These are phyloP conservation scores for Lichtheimia ramosa DNA, from an alignment of 371 early-diverging fungal genomes.

Conservation along the genomic window DNA sequence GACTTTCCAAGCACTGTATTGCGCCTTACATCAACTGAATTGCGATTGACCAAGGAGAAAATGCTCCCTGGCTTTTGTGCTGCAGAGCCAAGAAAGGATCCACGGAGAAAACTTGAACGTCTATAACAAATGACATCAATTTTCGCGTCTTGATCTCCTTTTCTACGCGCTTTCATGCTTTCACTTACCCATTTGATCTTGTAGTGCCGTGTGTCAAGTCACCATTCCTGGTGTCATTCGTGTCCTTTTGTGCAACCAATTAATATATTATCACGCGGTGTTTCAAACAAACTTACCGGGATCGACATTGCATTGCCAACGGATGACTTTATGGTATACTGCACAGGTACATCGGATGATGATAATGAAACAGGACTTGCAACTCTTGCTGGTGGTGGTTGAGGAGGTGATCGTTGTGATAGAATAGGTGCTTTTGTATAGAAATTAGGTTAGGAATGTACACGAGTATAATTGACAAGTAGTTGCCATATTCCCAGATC, in stretches of 20 bases:
- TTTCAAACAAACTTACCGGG: background rate
- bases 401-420: background rate
- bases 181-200: background rate
- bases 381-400: background rate
- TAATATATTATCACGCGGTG: background rate
- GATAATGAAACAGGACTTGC: background rate
- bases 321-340: background rate
- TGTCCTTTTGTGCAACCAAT: background rate
- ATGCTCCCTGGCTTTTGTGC: slow-evolving; percentile 8
- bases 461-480: background rate
- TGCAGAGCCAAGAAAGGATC: slow-evolving; percentile 9
- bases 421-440: background rate
- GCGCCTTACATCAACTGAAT: slow-evolving; percentile 15
- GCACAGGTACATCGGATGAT: background rate
- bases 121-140: slow-evolving; percentile 1
- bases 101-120: slow-evolving; percentile 11
- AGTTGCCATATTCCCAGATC: background rate
- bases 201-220: background rate
- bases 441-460: background rate
- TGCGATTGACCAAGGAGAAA: slow-evolving; percentile 15
- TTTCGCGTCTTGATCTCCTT: background rate
- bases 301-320: background rate
- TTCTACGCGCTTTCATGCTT: background rate
- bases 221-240: background rate
- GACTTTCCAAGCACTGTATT: no score